Conservation (phyloP, 129 eudicot genomes). For the Smallanthus sonchifolius region DNA sequence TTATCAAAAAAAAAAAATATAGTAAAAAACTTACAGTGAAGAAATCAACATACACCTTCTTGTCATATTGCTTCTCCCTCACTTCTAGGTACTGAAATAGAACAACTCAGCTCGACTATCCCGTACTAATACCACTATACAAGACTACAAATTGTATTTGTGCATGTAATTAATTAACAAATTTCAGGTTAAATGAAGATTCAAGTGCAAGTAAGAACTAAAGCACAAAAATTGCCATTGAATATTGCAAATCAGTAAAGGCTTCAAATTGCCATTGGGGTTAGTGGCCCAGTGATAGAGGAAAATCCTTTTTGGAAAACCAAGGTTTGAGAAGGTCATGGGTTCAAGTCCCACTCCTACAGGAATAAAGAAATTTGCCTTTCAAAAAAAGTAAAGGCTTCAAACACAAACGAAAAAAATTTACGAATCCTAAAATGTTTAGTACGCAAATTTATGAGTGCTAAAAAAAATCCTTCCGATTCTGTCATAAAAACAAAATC, state of each 20-base stretch:
- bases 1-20: not conserved
- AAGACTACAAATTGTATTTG: not conserved
- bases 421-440: not conserved
- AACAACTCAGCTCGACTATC: slow-evolving; percentile 4
- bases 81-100: slow-evolving; percentile 72
- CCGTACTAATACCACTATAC: not conserved
- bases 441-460: not conserved
- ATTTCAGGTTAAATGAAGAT: not conserved
- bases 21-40: slow-evolving; percentile 62
- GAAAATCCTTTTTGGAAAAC: too few species aligned
- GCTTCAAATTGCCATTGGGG: not conserved
- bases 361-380: too few species aligned
- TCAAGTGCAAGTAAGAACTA: not conserved
- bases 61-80: slow-evolving; percentile 96
- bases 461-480: not conserved
- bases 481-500: not conserved
- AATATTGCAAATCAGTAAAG: not conserved
- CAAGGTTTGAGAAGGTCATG: too few species aligned
- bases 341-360: too few species aligned
- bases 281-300: too few species aligned
- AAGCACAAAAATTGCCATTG: not conserved
- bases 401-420: not conserved
- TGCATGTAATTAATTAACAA: not conserved
- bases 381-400: not conserved
- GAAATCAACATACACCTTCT: slow-evolving; percentile 72